Conservation (phyloP, 441 rosid genomes). For the Melastoma candidum region DNA sequence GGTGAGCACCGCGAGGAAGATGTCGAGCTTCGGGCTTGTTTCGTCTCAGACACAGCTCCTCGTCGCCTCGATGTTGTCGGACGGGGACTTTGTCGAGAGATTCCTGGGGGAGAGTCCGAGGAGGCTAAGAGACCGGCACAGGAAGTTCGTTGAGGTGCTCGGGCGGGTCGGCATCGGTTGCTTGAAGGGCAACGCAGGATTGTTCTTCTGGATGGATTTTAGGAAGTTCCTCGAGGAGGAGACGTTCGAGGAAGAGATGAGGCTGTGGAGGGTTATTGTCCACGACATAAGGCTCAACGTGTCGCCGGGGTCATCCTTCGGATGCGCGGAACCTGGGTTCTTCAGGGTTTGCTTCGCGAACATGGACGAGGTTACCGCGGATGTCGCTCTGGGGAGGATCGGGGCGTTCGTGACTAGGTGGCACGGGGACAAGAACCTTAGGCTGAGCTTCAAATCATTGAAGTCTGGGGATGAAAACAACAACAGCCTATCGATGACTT, state of each 20-base stretch:
- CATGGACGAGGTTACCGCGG: slow-evolving; percentile 41
- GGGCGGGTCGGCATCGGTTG: slow-evolving; percentile 28
- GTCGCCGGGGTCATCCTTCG: slow-evolving; percentile 54
- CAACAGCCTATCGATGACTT: slow-evolving; percentile 14
- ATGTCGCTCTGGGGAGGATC: slow-evolving; percentile 32
- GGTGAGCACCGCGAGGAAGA: slow-evolving; percentile 32
- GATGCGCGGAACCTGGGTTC: slow-evolving; percentile 48
- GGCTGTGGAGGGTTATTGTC: slow-evolving; percentile 33
- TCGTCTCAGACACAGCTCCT: slow-evolving; percentile 46
- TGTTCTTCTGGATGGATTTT: slow-evolving; percentile 46
- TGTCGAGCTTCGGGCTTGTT: slow-evolving; percentile 55
- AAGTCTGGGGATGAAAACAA: slow-evolving; percentile 24
- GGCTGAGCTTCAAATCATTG: slow-evolving; percentile 26
- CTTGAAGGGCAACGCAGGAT: slow-evolving; percentile 42
- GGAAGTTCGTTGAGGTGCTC: slow-evolving; percentile 27
- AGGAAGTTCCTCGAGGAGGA: slow-evolving; percentile 28
- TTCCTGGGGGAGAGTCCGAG: slow-evolving; percentile 30
- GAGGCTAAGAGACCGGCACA: slow-evolving; percentile 33
- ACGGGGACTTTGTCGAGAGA: slow-evolving; percentile 29
- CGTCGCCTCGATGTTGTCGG: slow-evolving; percentile 42
- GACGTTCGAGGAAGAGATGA: slow-evolving; percentile 25
- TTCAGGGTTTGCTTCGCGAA: slow-evolving; percentile 61
- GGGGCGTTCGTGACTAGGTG: slow-evolving; percentile 20
- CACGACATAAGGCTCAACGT: slow-evolving; percentile 44
- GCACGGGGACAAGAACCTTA: slow-evolving; percentile 22